Evolutionary conservation across 78 protist species (phyloP).

Genomic region (Dictyostelium firmibasis): DNA sequence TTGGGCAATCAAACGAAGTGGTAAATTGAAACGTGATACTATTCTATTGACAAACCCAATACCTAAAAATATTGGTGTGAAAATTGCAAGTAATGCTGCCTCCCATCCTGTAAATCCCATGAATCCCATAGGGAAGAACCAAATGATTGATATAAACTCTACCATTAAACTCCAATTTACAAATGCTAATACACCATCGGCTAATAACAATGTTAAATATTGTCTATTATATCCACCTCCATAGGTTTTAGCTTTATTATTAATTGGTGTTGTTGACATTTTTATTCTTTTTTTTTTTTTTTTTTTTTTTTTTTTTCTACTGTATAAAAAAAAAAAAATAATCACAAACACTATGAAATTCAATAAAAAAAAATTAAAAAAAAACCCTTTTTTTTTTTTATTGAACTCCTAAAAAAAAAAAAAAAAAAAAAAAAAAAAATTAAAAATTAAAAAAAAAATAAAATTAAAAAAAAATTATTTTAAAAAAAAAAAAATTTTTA

Average conservation of each 20-base stretch:
- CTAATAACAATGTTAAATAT: conserved; percentile 1
- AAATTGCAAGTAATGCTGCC: conserved; percentile 24
- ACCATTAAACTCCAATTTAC: conserved; percentile 61
- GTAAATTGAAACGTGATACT: not conserved
- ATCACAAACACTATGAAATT: too few relatives aligned
- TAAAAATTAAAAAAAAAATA: too few relatives aligned
- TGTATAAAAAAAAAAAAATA: too few relatives aligned
- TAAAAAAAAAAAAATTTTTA: too few relatives aligned
- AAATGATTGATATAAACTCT: conserved; percentile 60
- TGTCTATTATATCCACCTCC: conserved; percentile 16
- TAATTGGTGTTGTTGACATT: not conserved
- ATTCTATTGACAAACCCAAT: conserved; percentile 9
- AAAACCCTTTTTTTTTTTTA: too few relatives aligned
- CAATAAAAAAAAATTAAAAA: too few relatives aligned
- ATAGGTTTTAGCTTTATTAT: not conserved
- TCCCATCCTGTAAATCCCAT: conserved; percentile 80
- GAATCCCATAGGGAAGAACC: conserved; percentile 79
- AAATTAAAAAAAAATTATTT: too few relatives aligned
- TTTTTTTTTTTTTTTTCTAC: not conserved
- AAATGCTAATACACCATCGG: conserved; percentile 24
- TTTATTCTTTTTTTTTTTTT: not conserved
- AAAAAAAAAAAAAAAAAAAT: too few relatives aligned
- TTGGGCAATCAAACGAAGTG: not conserved
- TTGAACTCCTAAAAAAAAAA: too few relatives aligned
- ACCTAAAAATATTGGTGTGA: conserved; percentile 34